Evolutionary conservation across 2,329 filamentous ascomycete genomes (phyloP), one percentile per base, ranked within the genome.

Genomic region (Hypoxylon sp.): DNA sequence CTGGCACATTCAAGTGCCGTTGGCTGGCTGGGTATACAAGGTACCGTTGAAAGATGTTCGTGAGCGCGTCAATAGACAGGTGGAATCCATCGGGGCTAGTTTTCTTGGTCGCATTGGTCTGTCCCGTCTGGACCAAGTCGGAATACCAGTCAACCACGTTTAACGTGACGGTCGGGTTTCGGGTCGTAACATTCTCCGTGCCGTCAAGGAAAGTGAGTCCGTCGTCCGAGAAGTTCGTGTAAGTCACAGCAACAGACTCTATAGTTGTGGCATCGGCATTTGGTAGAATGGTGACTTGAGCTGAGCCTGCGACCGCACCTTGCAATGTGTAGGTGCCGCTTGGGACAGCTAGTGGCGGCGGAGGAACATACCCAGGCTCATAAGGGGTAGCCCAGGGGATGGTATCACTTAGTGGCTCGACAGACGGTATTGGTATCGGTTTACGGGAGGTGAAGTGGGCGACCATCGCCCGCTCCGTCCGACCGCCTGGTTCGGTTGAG

Each of bases 401-500:
- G 2, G 51, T 46, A 56, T 80, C 74, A 0, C 78, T 68, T 7
- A 79, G 71, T 1, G 73, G 35, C 3, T 72, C 72, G 1, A 81
- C 75, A 0, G 71, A 35, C 2, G 61, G 65, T 0, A 70, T 54
- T 1, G 50, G 35, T 6, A 73, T 51, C 6, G 80, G 79, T 46
- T 76, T 40, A 3, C 82, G 78, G 46, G 69, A 75, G 1, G 75
- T 79, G 2, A 82, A 75, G 10, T 68, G 72, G 0, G 84, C 83
- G 7, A 85, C 37, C 81, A 85, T 83, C 1, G 84, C 56, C 6
- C 83, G 80, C 22, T 80, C 76, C 5, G 75, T 76, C 6, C 81
- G 76, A 1, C 79, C 81, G 2, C 81, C 81, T 0, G 75, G 77
- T 4, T 78, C 80, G 0, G 79, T 82, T 0, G 82, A 84, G 0